Percentiles rank a stretch among this genome's conserved stretches.
These are phyloP conservation scores for Paxillus ammoniavirescens DNA, from an alignment of 768 basidiomycete species.

Conservation along the genomic window DNA sequence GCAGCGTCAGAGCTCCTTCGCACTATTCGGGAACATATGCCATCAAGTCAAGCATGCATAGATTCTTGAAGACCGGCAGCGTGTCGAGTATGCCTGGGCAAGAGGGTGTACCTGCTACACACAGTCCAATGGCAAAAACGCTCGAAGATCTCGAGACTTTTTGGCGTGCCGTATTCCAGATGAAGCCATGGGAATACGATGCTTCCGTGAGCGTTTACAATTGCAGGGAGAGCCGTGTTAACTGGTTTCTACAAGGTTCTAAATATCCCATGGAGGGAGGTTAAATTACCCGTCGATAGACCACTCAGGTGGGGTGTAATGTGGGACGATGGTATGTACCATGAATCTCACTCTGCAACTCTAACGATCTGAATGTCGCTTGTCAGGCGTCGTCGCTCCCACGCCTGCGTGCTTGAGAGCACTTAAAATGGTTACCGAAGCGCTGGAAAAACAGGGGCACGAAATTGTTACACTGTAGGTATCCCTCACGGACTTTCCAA, in stretches of 20 bases:
- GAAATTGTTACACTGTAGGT: conserved; percentile 52
- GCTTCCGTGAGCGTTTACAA: conserved; percentile 34
- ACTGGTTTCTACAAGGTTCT: conserved; percentile 22
- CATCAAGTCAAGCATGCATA: conserved; percentile 54
- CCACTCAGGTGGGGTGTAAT: conserved; percentile 60
- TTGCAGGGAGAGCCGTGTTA: not conserved
- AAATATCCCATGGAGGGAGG: conserved; percentile 35
- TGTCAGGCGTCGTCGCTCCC: conserved; percentile 52
- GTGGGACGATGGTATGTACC: conserved; percentile 54
- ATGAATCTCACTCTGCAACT: not conserved
- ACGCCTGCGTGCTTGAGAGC: conserved; percentile 63
- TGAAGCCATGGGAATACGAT: conserved; percentile 69
- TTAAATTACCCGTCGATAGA: conserved; percentile 46
- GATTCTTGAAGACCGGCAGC: conserved; percentile 56
- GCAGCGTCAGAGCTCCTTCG: conserved; percentile 64
- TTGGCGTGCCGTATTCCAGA: conserved; percentile 59
- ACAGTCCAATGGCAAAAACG: conserved; percentile 61
- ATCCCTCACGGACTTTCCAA: not conserved
- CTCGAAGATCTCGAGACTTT: conserved; percentile 63
- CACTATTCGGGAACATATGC: conserved; percentile 66
- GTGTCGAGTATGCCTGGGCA: conserved; percentile 49
- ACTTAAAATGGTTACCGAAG: conserved; percentile 43
- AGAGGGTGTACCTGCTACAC: conserved; percentile 52
- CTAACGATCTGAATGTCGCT: not conserved
- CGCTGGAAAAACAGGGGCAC: conserved; percentile 46